Percentiles rank a stretch among this genome's conserved stretches.
phyloP scores from a whole-genome alignment of 2,329 filamentous ascomycete genomes.

The Cryphonectria carpinicola region DNA sequence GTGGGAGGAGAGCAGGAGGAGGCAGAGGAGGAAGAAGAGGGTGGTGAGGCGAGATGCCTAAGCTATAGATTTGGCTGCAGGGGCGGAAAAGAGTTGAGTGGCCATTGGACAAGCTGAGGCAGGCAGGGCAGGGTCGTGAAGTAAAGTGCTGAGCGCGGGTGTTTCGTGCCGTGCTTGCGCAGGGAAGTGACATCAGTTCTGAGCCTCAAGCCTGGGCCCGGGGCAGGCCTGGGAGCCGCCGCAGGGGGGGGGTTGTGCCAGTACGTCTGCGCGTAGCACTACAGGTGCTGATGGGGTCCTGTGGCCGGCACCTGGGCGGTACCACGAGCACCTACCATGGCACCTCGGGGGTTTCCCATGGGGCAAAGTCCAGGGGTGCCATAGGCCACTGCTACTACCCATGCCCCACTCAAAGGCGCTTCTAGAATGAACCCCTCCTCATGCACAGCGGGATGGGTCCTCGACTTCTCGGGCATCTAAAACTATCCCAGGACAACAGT shows the following conservation, averaged over 20 bases:
- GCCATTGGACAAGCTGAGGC: not conserved
- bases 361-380: no score
- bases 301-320: not conserved
- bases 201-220: no score
- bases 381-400: not conserved
- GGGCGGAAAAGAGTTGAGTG: not conserved
- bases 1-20: not conserved
- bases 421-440: constrained; percentile 10
- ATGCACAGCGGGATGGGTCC: not conserved
- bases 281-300: not conserved
- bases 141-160: not conserved
- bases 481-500: constrained; percentile 4
- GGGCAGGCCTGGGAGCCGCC: no score
- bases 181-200: constrained; percentile 11
- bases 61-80: not conserved
- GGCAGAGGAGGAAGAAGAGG: not conserved
- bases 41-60: not conserved
- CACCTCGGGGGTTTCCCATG: not conserved
- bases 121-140: not conserved
- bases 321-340: not conserved
- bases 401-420: not conserved
- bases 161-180: constrained; percentile 5
- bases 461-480: constrained; percentile 11
- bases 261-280: not conserved
- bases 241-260: no score